These are phyloP conservation scores for Polyporus tsugae DNA, from an alignment of 1,284 basidiomycete species.

Conservation along the genomic window DNA sequence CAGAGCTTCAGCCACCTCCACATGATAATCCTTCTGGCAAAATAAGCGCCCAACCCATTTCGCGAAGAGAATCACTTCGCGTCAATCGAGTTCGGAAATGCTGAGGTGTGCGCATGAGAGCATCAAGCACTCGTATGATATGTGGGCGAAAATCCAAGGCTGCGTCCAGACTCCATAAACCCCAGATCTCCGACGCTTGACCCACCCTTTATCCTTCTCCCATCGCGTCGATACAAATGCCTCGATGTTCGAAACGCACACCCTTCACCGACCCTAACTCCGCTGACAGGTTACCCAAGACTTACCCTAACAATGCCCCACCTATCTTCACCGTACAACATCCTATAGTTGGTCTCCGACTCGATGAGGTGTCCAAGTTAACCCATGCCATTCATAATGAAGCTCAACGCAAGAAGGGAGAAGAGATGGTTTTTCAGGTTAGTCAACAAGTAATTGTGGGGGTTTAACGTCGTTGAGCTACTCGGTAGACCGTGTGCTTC, in stretches of 20 bases:
- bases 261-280: not conserved
- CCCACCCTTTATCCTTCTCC: not conserved
- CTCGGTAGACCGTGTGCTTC: conserved; percentile 65
- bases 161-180: not conserved
- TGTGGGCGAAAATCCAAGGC: not conserved
- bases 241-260: not conserved
- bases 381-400: conserved; percentile 66
- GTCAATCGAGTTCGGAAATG: not conserved
- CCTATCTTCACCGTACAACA: conserved; percentile 75
- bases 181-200: not conserved
- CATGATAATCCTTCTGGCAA: not conserved
- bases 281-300: conserved; percentile 73
- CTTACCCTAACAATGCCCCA: conserved; percentile 72
- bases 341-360: conserved; percentile 63
- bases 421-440: conserved; percentile 80
- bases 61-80: conserved; percentile 4
- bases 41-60: conserved; percentile 17
- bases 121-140: not conserved
- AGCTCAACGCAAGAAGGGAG: conserved; percentile 65
- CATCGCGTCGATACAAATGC: not conserved
- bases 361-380: conserved; percentile 61
- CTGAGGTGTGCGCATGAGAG: not conserved
- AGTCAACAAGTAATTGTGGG: conserved; percentile 28
- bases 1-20: not conserved
- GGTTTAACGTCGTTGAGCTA: not conserved